phyloP scores from a whole-genome alignment of 192 early-diverging fungal genomes.

The Mortierella claussenii region DNA sequence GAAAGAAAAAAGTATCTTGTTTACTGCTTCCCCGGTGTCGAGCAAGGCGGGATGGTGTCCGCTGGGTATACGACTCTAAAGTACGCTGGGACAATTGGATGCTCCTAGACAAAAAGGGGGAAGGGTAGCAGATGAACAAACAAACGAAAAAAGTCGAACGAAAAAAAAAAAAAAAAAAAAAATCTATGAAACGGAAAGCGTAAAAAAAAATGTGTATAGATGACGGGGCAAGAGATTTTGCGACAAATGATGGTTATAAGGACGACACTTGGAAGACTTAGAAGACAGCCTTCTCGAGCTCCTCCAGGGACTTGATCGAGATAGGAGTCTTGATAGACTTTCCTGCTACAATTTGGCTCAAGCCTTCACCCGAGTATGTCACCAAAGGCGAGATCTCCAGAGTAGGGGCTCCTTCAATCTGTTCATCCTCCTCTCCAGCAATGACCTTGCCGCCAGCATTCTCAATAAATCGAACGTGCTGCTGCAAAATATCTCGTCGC shows the following conservation, averaged over 20 bases:
- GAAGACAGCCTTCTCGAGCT: conserved; percentile 33
- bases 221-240: background rate
- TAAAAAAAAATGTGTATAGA: background rate
- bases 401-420: conserved; percentile 51
- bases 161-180: background rate
- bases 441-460: conserved; percentile 86
- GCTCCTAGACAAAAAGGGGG: background rate
- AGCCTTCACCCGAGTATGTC: conserved; percentile 92
- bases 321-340: conserved; percentile 72
- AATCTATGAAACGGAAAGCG: background rate
- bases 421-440: conserved; percentile 54
- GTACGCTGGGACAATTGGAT: conserved; percentile 3
- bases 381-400: conserved; percentile 94
- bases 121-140: background rate
- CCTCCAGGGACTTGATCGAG: conserved; percentile 29
- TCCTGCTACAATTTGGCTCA: conserved; percentile 76
- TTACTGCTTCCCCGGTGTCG: background rate
- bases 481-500: conserved; percentile 86
- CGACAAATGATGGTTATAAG: no score
- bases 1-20: no score
- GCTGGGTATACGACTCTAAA: conserved; percentile 1
- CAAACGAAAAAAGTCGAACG: background rate
- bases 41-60: no score
- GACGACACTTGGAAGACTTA: no score
- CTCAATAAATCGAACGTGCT: conserved; percentile 88